Conservation (phyloP, 441 rosid species). For the Euphorbia celastroides region DNA sequence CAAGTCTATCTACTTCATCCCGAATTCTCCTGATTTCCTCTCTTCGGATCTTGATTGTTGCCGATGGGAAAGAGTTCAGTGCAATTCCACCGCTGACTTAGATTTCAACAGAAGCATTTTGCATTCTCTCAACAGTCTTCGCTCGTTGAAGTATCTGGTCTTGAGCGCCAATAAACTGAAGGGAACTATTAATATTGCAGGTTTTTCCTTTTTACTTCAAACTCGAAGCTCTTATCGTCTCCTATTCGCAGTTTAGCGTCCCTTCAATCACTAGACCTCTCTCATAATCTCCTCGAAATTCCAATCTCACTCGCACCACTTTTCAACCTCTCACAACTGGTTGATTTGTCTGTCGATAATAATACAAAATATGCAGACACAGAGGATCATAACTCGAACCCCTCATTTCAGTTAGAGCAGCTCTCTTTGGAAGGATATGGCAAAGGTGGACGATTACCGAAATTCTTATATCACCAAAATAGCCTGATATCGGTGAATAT, state of each 20-base stretch:
- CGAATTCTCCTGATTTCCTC: neutral
- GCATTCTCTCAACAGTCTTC: too few relatives aligned
- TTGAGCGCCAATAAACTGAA: too few relatives aligned
- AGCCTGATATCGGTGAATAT: constrained; percentile 4
- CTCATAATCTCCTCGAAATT: constrained; percentile 17
- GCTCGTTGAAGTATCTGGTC: too few relatives aligned
- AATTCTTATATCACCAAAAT: constrained; percentile 23
- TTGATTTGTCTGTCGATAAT: neutral
- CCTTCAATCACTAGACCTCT: neutral
- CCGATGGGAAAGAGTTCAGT: neutral
- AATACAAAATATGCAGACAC: neutral
- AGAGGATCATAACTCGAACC: neutral
- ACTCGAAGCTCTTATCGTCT: constrained; percentile 15
- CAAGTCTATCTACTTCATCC: neutral
- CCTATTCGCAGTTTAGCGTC: constrained; percentile 11
- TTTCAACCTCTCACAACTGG: constrained; percentile 27
- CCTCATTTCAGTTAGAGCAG: constrained; percentile 8
- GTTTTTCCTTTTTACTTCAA: too few relatives aligned
- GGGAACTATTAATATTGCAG: too few relatives aligned
- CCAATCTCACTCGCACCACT: constrained; percentile 20
- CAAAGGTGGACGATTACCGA: constrained; percentile 12
- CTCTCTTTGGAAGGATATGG: neutral
- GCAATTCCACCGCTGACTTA: neutral
- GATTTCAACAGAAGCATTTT: too few relatives aligned
- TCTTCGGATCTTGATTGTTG: neutral